Conservation (phyloP, 2,329 filamentous ascomycete genomes). For the Colletotrichum shisoi region DNA sequence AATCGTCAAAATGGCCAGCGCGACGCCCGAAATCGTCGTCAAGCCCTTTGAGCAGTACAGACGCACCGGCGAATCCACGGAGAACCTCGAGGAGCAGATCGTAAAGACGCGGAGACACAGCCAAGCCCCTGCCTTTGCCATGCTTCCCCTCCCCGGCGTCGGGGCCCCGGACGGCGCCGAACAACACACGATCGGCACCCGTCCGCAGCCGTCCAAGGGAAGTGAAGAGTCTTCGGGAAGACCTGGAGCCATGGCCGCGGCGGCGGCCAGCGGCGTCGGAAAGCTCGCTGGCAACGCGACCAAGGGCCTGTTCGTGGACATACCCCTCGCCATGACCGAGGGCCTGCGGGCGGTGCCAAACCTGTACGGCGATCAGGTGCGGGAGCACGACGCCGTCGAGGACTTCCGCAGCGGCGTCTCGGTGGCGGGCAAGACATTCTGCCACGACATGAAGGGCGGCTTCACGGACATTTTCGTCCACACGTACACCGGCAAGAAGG, state of each 20-base stretch:
- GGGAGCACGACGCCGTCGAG: conserved; percentile 30
- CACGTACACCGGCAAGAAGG: conserved; percentile 38
- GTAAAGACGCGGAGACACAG: conserved; percentile 13
- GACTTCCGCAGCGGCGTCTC: conserved; percentile 38
- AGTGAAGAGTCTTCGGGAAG: conserved; percentile 9
- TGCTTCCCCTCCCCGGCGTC: conserved; percentile 32
- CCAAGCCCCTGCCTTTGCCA: conserved; percentile 25
- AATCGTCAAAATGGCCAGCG: conserved; percentile 30
- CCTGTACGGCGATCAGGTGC: conserved; percentile 39
- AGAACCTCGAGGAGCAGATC: conserved; percentile 1
- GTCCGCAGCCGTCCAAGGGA: conserved; percentile 12
- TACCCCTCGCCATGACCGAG: conserved; percentile 39
- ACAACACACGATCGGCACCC: background rate
- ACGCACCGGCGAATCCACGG: conserved; percentile 20
- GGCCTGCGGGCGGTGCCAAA: conserved; percentile 39
- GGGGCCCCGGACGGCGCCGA: conserved; percentile 14
- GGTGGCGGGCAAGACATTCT: conserved; percentile 38
- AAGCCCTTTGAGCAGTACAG: conserved; percentile 31
- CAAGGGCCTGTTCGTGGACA: conserved; percentile 63
- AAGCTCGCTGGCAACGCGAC: conserved; percentile 64
- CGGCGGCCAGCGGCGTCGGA: conserved; percentile 60
- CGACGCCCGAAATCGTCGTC: conserved; percentile 32
- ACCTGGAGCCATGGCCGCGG: conserved; percentile 39
- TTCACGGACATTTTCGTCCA: conserved; percentile 37
- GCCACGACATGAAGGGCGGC: conserved; percentile 34